phyloP scores from a whole-genome alignment of 306 rosid species.

The Fagus sylvatica region DNA sequence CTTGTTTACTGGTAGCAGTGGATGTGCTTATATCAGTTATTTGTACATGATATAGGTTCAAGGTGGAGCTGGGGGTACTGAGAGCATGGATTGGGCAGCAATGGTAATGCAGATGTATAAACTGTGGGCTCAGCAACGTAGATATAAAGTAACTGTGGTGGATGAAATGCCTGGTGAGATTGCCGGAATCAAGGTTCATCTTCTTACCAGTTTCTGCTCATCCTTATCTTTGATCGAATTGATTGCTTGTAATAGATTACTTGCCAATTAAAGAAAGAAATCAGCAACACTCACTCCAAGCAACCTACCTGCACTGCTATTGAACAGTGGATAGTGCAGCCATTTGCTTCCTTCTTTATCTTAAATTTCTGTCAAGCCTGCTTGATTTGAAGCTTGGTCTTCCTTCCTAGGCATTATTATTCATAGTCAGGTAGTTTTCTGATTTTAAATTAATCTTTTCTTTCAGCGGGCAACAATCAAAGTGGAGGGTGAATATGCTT shows the following conservation, averaged over 20 bases:
- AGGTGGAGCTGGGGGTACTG: constrained; percentile 99
- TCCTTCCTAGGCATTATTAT: background rate
- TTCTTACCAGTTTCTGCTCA: constrained; percentile 40
- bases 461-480: constrained; percentile 90
- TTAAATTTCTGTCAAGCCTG: constrained; percentile 1
- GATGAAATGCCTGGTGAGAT: constrained; percentile 97
- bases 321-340: background rate
- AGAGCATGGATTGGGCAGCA: constrained; percentile 98
- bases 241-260: background rate
- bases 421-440: constrained; percentile 14
- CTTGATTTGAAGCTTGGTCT: background rate
- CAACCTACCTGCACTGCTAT: background rate
- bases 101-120: constrained; percentile 97
- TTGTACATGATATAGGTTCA: constrained; percentile 59
- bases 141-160: constrained; percentile 72
- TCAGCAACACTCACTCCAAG: background rate
- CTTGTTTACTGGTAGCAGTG: constrained; percentile 1
- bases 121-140: constrained; percentile 70
- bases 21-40: background rate
- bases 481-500: constrained; percentile 92
- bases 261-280: background rate
- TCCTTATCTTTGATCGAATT: constrained; percentile 3
- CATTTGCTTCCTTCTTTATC: background rate
- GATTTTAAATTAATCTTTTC: constrained; percentile 28
- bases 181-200: constrained; percentile 95